Evolutionary conservation across 1,284 basidiomycete species (phyloP), one percentile per base, ranked within the genome.

Genomic region (Cutaneotrichosporon dermatis): DNA sequence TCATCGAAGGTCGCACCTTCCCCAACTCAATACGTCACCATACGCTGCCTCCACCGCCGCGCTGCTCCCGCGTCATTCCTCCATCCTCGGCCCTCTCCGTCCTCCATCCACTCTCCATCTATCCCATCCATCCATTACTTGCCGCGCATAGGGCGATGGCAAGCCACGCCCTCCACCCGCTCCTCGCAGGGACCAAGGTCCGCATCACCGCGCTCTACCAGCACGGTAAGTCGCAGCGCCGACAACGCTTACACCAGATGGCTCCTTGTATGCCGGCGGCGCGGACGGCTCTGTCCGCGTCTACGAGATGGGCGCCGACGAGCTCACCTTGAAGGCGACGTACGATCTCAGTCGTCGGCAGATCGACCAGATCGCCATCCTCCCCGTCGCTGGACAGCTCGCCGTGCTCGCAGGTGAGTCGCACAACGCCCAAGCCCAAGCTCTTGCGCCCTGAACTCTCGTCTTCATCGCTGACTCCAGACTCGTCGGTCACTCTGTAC

Each of bases 301-400:
- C 13, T 71, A 70, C 55, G 62, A 43, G 8, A 65, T 46, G 64
- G 61, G 44, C 62, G 43, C 72, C 15, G 25, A 25, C 25, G 51
- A 73, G 50, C 36, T 39, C 15, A 43, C 60, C 40, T 45, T 58
- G 33, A 43, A 57, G 51, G 56, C 55, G 65, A 84, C 83, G 13
- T 89, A 86, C 83, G 86, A 85, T 62, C 76, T 93, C 37, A 79
- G 82, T 11, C 82, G 85, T 64, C 84, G 83, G 66, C 82, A 88
- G 10, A 89, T 98, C 45, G 92, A 97, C 59, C 91, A 92, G 71
- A 79, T 97, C 5, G 89, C 86, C 3, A 87, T 88, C 54, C 83
- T 97, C 64, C 87, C 88, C 64, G 89, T 91, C 66, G 83, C 90
- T 12, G 87, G 90, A 66, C 88, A 88, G 9, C 80, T 97, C 35